Evolutionary conservation across 177 flowering plant genomes (phyloP).

Genomic region (Tripterygium wilfordii): DNA sequence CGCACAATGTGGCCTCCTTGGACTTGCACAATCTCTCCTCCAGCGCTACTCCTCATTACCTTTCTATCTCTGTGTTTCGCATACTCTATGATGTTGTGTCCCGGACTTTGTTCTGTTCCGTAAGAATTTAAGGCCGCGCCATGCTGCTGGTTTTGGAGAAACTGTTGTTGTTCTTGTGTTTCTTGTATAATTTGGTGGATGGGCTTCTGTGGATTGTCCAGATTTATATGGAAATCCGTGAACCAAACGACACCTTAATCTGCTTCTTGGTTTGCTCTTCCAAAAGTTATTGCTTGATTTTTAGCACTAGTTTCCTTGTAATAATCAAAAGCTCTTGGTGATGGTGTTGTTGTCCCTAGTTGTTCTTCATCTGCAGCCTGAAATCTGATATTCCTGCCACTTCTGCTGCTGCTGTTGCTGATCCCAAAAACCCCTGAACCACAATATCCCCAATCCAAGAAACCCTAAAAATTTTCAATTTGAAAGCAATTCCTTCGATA

Average conservation of each 20-base stretch:
- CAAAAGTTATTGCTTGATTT: background rate
- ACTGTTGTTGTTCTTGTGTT: background rate
- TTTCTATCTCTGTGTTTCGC: constrained; percentile 4
- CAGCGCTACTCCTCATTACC: constrained; percentile 28
- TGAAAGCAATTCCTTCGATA: background rate
- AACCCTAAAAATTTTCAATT: background rate
- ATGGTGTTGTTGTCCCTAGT: background rate
- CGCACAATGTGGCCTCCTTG: constrained; percentile 45
- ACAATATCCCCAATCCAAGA: constrained; percentile 11
- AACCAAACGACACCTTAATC: too few species aligned
- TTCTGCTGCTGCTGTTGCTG: constrained; percentile 15
- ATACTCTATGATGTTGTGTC: constrained; percentile 3
- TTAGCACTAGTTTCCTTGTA: background rate
- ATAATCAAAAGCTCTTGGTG: background rate
- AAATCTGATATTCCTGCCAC: constrained; percentile 8
- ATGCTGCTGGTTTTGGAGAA: constrained; percentile 7
- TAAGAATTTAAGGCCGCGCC: background rate
- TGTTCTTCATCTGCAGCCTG: constrained; percentile 11
- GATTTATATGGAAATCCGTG: constrained; percentile 17
- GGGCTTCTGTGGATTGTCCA: constrained; percentile 1
- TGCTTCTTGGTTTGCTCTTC: constrained; percentile 9
- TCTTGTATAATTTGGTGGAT: constrained; percentile 2
- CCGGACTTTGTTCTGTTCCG: background rate
- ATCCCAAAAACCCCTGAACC: constrained; percentile 21
- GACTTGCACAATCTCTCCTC: constrained; percentile 43